Base-by-base conservation (phyloP, 2,329 filamentous ascomycete species). In the Chrysoporthe austroafricana region DNA sequence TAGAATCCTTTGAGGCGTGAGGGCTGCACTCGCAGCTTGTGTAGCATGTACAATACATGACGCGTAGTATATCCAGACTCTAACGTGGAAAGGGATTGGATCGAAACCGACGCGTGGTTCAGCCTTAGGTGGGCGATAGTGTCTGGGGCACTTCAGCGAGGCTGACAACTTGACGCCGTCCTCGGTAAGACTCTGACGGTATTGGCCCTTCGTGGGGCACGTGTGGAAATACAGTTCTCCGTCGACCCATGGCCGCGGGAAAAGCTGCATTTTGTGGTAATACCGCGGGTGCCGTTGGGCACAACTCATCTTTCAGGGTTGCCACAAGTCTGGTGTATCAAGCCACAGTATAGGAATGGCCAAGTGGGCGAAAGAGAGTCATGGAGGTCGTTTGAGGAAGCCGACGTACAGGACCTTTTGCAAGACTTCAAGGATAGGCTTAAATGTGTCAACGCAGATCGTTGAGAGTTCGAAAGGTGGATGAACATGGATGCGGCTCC, bases 401-500 rank as follows among this genome's bases (percentile, higher is more conserved):
- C 44, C 39, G 59, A 50, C 59, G 18, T 62, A 26, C 44, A 62
- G 59, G 26, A 26, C 9, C 8, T 32, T 13, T 32, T 62, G 59
- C 43, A 62, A 18, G 42, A n/a, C 3, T 5, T 6, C 18, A 36
- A 14, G 14, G 18, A 42, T 42, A 44, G 32, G n/a, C n/a, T 8
- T 26, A 42, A 26, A 21, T n/a, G 21, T 21, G 18, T 63, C 61
- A 32, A 43, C 1, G 32, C 36, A 56, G 50, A 56, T 56, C 32
- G 26, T 56, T 43, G 18, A 2, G 9, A 32, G n/a, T 18, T 34
- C 26, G 58, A 63, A 56, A 59, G 60, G 21, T 54, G 58, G 44
- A 43, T 42, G 34, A 52, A 56, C 57, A 44, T 5, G 43, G 63
- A 50, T 66, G 62, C 56, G 62, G 62, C 62, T 67, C 44, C 34